Conservation (phyloP, 1,139 yeast species). For the Taphrina communis region DNA sequence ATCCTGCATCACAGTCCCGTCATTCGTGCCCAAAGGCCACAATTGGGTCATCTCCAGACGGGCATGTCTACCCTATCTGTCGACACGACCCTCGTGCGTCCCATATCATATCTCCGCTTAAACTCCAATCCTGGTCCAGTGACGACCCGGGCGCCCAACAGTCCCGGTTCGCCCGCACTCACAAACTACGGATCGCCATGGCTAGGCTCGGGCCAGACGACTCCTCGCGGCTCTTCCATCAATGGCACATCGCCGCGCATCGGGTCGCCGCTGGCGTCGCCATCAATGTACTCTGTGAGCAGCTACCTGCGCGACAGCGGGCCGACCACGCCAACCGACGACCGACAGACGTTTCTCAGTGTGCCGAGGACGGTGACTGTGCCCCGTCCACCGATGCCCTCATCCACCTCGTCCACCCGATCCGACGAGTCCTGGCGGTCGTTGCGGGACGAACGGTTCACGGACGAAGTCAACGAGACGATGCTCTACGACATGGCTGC, state of each 20-base stretch:
- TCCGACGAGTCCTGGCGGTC: conserved; percentile 10
- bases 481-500: conserved; percentile 22
- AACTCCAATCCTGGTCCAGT: neutral
- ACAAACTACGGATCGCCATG: conserved; percentile 14
- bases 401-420: neutral
- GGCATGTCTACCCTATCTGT: conserved; percentile 19
- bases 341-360: conserved; percentile 5
- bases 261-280: conserved; percentile 10
- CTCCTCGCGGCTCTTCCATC: neutral
- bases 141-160: neutral
- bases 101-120: neutral
- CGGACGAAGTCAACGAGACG: conserved; percentile 7
- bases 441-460: conserved; percentile 11
- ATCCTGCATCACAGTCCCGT: conserved; percentile 12
- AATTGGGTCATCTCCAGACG: conserved; percentile 5
- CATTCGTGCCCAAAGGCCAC: conserved; percentile 14
- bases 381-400: neutral
- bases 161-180: conserved; percentile 4
- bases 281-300: conserved; percentile 9
- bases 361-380: conserved; percentile 1
- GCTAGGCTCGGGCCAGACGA: neutral
- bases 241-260: neutral
- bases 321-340: conserved; percentile 3
- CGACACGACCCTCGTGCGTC: conserved; percentile 23
- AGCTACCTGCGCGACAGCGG: conserved; percentile 1